Conservation (phyloP, 116 monocot genomes). For the Posidonia oceanica region DNA sequence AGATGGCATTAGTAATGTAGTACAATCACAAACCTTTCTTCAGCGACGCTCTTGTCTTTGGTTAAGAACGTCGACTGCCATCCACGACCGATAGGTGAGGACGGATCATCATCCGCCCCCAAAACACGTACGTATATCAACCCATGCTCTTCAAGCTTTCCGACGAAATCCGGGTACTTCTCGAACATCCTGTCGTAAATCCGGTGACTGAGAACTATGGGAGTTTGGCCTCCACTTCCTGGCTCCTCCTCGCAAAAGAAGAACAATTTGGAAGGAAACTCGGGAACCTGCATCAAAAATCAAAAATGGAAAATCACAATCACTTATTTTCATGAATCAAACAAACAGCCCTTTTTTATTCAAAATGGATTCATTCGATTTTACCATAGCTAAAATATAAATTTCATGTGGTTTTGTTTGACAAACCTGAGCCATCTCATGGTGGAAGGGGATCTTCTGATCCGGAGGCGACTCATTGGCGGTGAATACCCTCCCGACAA, state of each 20-base stretch:
- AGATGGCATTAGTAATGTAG: neutral
- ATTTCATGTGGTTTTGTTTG: too few relatives aligned
- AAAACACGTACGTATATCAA: constrained; percentile 64
- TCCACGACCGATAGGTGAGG: constrained; percentile 83
- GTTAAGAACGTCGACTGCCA: constrained; percentile 93
- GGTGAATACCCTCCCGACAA: constrained; percentile 79
- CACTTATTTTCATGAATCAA: neutral
- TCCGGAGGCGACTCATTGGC: constrained; percentile 93
- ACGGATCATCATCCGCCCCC: constrained; percentile 71
- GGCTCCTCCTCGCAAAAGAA: constrained; percentile 91
- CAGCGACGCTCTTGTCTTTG: constrained; percentile 46
- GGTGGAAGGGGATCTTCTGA: constrained; percentile 82
- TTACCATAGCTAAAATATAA: too few relatives aligned
- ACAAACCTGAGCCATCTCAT: constrained; percentile 79
- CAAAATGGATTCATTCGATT: too few relatives aligned
- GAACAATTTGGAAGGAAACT: constrained; percentile 70
- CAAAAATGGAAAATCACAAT: constrained; percentile 3
- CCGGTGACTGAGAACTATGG: constrained; percentile 67
- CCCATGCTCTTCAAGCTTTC: constrained; percentile 54
- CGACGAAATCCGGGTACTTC: constrained; percentile 69
- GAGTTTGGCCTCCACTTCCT: constrained; percentile 68
- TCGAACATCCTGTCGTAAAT: constrained; percentile 65
- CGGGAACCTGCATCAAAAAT: constrained; percentile 40
- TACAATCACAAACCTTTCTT: constrained; percentile 54
- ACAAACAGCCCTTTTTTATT: too few relatives aligned